Percentiles rank a stretch among this genome's conserved stretches.
Conservation (phyloP, 805 yeast species). For the Kazachstania bromeliacearum region DNA sequence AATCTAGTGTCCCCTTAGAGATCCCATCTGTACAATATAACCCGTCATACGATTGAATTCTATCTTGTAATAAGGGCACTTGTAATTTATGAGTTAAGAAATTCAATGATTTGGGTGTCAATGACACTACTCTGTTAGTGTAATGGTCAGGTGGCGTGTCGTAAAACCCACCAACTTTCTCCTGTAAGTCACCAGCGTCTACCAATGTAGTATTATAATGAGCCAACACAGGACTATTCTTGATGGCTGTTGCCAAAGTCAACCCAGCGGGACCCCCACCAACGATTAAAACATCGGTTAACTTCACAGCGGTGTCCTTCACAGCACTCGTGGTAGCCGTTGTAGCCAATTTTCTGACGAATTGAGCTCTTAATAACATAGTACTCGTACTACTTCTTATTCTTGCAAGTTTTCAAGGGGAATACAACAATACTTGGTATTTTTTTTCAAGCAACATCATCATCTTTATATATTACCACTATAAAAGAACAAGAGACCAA, state of each 20-base stretch:
- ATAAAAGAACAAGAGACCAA: too few species aligned
- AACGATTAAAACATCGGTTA: constrained; percentile 68
- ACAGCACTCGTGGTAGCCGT: constrained; percentile 2
- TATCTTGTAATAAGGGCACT: constrained; percentile 63
- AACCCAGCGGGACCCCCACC: constrained; percentile 98
- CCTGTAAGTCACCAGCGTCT: constrained; percentile 58
- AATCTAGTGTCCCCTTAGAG: constrained; percentile 58
- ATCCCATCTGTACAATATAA: constrained; percentile 81
- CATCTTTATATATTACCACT: too few species aligned
- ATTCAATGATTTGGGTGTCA: constrained; percentile 71
- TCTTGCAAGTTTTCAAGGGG: too few species aligned
- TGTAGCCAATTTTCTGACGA: constrained; percentile 13
- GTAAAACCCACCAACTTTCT: constrained; percentile 35
- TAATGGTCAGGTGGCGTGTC: constrained; percentile 35
- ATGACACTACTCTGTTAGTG: constrained; percentile 74
- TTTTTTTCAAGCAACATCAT: too few species aligned
- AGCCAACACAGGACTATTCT: constrained; percentile 52
- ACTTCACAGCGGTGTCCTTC: constrained; percentile 14
- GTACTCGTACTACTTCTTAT: too few species aligned
- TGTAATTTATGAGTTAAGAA: constrained; percentile 64
- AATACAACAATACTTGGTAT: too few species aligned
- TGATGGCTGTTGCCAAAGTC: constrained; percentile 72
- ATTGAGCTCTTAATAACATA: too few species aligned
- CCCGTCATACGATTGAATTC: constrained; percentile 72
- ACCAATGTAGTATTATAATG: constrained; percentile 56